Conservation (phyloP, 345 rosid species). For the Eucalyptus sp. region DNA sequence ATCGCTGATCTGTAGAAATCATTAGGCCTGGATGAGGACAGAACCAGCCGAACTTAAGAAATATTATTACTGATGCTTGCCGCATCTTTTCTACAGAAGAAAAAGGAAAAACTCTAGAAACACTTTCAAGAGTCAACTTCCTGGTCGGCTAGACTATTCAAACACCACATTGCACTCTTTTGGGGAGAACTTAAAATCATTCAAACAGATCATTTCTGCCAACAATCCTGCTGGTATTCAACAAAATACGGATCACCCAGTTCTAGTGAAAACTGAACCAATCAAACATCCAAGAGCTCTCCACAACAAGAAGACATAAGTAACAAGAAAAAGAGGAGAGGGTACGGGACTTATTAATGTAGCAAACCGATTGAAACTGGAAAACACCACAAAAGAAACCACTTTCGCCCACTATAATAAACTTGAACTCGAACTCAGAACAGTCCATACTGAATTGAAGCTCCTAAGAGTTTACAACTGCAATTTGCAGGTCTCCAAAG, state of each 20-base stretch:
- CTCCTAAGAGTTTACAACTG: constrained; percentile 18
- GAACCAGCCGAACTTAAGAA: background rate
- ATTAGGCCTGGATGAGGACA: background rate
- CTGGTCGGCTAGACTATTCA: background rate
- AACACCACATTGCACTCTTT: background rate
- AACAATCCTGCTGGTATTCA: background rate
- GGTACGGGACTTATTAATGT: background rate
- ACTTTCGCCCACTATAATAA: background rate
- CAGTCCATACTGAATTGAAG: background rate
- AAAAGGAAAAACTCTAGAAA: too few species aligned
- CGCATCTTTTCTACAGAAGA: too few species aligned
- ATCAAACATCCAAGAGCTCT: background rate
- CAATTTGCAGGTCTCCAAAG: background rate
- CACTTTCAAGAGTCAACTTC: background rate
- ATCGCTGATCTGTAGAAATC: background rate
- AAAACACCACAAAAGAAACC: background rate
- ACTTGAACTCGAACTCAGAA: background rate
- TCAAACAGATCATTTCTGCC: background rate
- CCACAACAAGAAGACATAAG: background rate
- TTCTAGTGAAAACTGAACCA: background rate
- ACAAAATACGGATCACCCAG: too few species aligned
- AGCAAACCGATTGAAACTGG: background rate
- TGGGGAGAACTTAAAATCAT: background rate
- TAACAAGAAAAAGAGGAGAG: background rate
- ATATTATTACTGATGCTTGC: too few species aligned